Base-by-base conservation (phyloP, 2,329 filamentous ascomycete species). In the Lasiodiplodia theobromae region DNA sequence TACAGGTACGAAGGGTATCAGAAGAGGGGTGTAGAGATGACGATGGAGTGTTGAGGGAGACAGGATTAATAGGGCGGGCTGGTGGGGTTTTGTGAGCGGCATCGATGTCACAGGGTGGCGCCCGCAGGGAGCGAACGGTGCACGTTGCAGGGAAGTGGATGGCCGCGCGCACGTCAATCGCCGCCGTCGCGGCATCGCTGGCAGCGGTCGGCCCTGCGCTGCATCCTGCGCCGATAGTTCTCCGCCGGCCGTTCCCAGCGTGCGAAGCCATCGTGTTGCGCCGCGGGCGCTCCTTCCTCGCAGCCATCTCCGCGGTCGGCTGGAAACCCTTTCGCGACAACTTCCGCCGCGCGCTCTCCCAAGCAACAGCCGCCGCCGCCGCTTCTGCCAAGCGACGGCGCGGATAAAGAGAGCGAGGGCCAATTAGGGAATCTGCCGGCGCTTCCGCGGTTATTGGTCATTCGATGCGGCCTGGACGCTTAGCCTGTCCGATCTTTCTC, bases 11-110 rank as follows among this genome's bases (percentile, higher is more conserved):
- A 23, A 25, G 66, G 66, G 56, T 63, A 63, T 68, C 47, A 10
- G 57, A 44, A 56, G 47, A 60, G 31, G 16, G 38, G 56, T 52
- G 62, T n/a, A 51, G 21, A 58, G 31, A 40, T 52, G 65, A 44
- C 18, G 54, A 52, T 58, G n/a, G 49, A 54, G 57, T 60, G 49
- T 54, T 54, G 57, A 34, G 66, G 38, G 34, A 25, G 21, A 34
- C 34, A 66, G 63, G 63, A 66, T 66, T 56, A 47, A 66, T 54
- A 66, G 49, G 63, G 49, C 49, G 63, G 63, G 37, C 63, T 62
- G 66, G 66, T 62, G 66, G 66, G 66, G 66, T 68, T 68, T 68
- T 68, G 58, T 63, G 44, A 63, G 57, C 54, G 57, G n/a, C 66
- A 16, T 23, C 40, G 47, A 62, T 56, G 66, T 68, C 66, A 68